These are phyloP conservation scores for Musa balbisiana DNA, from an alignment of 202 grass and related monocot genomes.

Conservation along the genomic window DNA sequence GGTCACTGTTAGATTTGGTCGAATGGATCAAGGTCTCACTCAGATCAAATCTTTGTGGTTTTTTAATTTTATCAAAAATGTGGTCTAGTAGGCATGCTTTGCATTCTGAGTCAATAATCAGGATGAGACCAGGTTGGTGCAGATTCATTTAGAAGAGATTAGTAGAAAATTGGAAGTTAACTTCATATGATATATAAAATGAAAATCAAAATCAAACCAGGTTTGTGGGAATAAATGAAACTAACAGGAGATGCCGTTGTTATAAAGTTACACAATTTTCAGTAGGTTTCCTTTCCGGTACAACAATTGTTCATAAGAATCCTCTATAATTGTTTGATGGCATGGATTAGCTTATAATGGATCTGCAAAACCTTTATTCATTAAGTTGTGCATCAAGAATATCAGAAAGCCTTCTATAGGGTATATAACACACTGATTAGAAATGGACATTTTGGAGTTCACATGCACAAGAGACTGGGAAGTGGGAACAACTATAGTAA, in stretches of 20 bases:
- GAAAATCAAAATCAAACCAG: neutral
- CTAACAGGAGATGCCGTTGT: too few species aligned
- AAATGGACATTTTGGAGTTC: neutral
- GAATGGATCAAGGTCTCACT: too few species aligned
- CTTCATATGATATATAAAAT: neutral
- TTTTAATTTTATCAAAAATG: too few species aligned
- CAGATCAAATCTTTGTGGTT: too few species aligned
- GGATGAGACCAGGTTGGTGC: neutral
- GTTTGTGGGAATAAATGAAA: neutral
- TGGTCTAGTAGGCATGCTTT: too few species aligned
- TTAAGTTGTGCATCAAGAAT: too few species aligned
- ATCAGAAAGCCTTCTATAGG: neutral
- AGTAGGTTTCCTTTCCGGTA: neutral
- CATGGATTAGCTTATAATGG: too few species aligned
- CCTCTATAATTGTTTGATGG: neutral
- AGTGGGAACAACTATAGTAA: too few species aligned
- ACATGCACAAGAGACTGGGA: neutral
- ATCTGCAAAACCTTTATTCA: too few species aligned
- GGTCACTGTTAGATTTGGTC: too few species aligned
- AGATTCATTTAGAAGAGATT: neutral
- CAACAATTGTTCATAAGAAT: neutral
- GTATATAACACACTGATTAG: neutral
- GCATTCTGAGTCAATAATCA: too few species aligned
- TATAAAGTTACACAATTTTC: too few species aligned
- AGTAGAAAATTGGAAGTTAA: neutral